A percentile compares a stretch with the other conserved stretches of the same genome.
Evolutionary conservation across 2,329 filamentous ascomycete species (phyloP).

Genomic region (Penicillium concentricum): DNA sequence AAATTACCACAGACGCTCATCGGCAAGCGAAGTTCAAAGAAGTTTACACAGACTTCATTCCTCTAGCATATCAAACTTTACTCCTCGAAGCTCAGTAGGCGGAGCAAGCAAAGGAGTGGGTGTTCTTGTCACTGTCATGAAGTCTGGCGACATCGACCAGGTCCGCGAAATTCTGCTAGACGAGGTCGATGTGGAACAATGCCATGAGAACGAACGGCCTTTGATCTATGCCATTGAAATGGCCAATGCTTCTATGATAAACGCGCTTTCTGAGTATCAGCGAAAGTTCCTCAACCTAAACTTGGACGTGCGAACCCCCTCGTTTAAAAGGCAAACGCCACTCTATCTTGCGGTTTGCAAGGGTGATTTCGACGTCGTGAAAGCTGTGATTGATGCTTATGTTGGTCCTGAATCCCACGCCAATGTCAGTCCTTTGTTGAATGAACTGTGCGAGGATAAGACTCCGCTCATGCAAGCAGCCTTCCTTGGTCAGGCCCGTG

Average conservation of each 20-base stretch:
- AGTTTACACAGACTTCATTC: background rate
- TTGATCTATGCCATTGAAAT: background rate
- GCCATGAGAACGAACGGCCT: background rate
- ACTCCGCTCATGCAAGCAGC: conserved; percentile 3
- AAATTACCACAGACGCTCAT: background rate
- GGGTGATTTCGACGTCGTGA: background rate
- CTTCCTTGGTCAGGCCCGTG: background rate
- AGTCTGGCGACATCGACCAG: background rate
- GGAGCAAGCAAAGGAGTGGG: background rate
- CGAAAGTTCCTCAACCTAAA: background rate
- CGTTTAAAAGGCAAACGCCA: background rate
- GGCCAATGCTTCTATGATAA: background rate
- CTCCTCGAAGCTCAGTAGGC: background rate
- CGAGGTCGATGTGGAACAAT: background rate
- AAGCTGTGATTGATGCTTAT: background rate
- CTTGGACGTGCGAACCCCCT: background rate
- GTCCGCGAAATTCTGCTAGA: background rate
- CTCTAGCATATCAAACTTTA: background rate
- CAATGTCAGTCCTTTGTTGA: background rate
- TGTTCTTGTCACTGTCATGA: background rate
- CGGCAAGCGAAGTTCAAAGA: background rate
- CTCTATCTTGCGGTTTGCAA: background rate
- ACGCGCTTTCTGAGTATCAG: background rate
- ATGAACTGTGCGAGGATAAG: background rate
- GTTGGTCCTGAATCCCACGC: background rate